Conservation (phyloP, 164 flowering plant genomes). For the Warburgia ugandensis region DNA sequence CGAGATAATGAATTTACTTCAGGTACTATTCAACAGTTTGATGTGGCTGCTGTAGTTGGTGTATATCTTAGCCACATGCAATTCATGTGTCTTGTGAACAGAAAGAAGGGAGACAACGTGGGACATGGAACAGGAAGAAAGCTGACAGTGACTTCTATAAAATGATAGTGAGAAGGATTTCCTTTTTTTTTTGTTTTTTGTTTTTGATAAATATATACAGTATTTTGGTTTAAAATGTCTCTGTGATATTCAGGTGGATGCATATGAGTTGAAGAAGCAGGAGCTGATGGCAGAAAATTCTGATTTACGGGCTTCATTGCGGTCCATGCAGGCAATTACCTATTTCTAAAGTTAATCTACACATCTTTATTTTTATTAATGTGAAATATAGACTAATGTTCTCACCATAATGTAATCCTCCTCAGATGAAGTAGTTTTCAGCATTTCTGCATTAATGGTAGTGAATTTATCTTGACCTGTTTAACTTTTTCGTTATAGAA, state of each 20-base stretch:
- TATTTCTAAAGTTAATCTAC: too few species aligned
- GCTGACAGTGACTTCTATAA: slow-evolving; percentile 89
- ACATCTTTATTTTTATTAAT: too few species aligned
- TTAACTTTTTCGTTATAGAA: too few species aligned
- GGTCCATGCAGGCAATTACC: slow-evolving; percentile 97
- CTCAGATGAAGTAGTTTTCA: too few species aligned
- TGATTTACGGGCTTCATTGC: slow-evolving; percentile 77
- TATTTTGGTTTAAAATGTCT: too few species aligned
- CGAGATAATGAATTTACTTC: slow-evolving; percentile 96
- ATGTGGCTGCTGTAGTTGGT: background rate
- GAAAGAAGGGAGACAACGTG: slow-evolving; percentile 99
- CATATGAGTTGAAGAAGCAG: slow-evolving; percentile 90
- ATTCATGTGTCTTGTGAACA: slow-evolving; percentile 19
- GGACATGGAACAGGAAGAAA: slow-evolving; percentile 98
- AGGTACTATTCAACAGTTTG: slow-evolving; percentile 39
- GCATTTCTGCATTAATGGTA: too few species aligned
- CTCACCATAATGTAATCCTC: too few species aligned
- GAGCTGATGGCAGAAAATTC: slow-evolving; percentile 87
- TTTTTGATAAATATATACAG: too few species aligned
- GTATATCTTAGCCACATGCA: background rate
- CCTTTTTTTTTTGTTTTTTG: background rate
- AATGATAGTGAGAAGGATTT: slow-evolving; percentile 65
- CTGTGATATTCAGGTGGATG: slow-evolving; percentile 69
- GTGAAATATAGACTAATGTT: too few species aligned
- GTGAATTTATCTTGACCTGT: too few species aligned